Evolutionary conservation across 2,329 filamentous ascomycete genomes (phyloP).

Genomic region (Parastagonospora nodorum): DNA sequence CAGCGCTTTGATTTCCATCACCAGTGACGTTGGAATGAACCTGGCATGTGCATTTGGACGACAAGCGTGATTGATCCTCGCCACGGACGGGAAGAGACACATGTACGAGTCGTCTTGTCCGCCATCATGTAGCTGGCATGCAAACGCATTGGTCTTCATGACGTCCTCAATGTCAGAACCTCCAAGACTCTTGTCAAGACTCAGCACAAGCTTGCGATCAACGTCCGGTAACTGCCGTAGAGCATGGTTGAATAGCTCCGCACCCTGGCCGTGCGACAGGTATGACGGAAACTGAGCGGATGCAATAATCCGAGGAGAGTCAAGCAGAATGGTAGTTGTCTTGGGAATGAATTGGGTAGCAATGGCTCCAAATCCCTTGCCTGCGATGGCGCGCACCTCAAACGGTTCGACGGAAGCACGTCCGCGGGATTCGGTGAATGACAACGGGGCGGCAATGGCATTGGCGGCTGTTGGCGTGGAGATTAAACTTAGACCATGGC

Average conservation of each 20-base stretch:
- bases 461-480: slow-evolving; percentile 20
- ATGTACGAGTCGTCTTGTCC: slow-evolving; percentile 25
- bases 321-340: slow-evolving; percentile 23
- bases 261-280: slow-evolving; percentile 12
- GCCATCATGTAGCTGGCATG: slow-evolving; percentile 27
- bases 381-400: slow-evolving; percentile 20
- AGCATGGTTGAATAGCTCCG: slow-evolving; percentile 15
- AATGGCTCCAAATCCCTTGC: slow-evolving; percentile 31
- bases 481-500: slow-evolving; percentile 26
- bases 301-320: slow-evolving; percentile 25
- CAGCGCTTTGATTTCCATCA: slow-evolving; percentile 29
- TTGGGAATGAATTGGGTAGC: slow-evolving; percentile 18
- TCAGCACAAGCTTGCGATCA: slow-evolving; percentile 12
- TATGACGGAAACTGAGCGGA: slow-evolving; percentile 22
- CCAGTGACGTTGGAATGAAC: slow-evolving; percentile 21
- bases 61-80: slow-evolving; percentile 33
- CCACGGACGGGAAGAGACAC: slow-evolving; percentile 28
- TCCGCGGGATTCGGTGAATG: slow-evolving; percentile 1
- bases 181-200: slow-evolving; percentile 21
- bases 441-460: slow-evolving; percentile 14
- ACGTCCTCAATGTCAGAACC: slow-evolving; percentile 22
- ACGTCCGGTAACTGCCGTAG: slow-evolving; percentile 10
- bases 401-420: slow-evolving; percentile 3
- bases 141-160: slow-evolving; percentile 32
- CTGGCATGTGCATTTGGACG: slow-evolving; percentile 28